Evolutionary conservation across 2,329 filamentous ascomycete species (phyloP).

Genomic region (Ambrosiella beaveri): DNA sequence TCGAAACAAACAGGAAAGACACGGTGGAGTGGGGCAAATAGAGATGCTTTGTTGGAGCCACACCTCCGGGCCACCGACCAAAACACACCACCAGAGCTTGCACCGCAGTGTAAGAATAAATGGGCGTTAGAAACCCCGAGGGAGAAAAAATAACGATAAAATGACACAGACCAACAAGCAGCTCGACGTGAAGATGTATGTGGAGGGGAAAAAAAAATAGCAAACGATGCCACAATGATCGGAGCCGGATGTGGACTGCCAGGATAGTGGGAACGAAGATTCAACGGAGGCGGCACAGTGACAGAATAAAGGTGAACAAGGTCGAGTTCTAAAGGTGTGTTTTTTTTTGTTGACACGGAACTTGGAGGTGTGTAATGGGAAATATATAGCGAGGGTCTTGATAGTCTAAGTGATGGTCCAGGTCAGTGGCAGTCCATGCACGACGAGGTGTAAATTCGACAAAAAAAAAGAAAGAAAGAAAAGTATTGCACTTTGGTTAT

Average conservation of each 20-base stretch:
- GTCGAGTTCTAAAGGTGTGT: neutral
- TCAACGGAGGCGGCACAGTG: constrained; percentile 12
- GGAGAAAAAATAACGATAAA: constrained; percentile 7
- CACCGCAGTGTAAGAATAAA: constrained; percentile 6
- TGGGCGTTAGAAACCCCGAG: constrained; percentile 8
- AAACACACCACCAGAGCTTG: neutral
- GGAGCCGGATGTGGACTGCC: constrained; percentile 1
- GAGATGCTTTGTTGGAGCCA: neutral
- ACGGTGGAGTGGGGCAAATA: neutral
- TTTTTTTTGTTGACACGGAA: no score
- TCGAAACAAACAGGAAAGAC: constrained; percentile 8
- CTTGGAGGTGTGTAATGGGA: no score
- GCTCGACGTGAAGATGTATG: constrained; percentile 14
- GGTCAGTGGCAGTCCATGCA: no score
- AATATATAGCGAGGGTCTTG: no score
- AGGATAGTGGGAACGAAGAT: constrained; percentile 2
- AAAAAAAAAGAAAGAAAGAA: no score
- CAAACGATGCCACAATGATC: constrained; percentile 7
- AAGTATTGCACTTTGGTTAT: neutral
- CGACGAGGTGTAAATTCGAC: no score
- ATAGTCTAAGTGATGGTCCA: no score
- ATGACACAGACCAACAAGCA: constrained; percentile 5
- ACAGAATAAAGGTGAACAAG: neutral
- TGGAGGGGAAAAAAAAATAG: constrained; percentile 15
- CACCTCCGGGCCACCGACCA: neutral